A percentile compares a stretch with the other conserved stretches of the same genome.
Evolutionary conservation across 2,329 filamentous ascomycete species (phyloP).

Genomic region (Sporothrix dimorphospora): DNA sequence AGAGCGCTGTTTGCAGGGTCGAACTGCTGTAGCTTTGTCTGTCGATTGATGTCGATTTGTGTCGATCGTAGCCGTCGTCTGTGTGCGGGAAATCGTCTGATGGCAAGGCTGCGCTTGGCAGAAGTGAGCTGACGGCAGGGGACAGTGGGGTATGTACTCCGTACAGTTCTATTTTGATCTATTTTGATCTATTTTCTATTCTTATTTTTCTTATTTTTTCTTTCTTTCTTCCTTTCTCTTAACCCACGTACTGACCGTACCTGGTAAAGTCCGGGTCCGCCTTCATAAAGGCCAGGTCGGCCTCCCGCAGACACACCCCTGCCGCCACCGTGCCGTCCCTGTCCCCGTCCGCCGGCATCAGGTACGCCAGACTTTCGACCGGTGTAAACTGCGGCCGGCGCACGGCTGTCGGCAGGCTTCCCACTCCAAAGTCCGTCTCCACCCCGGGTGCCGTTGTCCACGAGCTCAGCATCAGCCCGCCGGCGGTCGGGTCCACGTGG

Average conservation of each 20-base stretch:
- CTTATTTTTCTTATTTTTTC: not conserved
- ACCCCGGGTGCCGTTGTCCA: conserved; percentile 59
- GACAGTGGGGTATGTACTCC: not conserved
- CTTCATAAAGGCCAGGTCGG: not conserved
- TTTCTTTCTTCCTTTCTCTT: too few species aligned
- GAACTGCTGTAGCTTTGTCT: too few species aligned
- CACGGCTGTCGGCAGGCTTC: conserved; percentile 53
- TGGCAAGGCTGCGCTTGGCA: not conserved
- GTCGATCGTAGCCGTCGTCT: not conserved
- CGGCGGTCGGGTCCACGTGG: conserved; percentile 41
- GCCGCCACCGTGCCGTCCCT: conserved; percentile 23
- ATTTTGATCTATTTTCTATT: not conserved
- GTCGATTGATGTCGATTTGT: not conserved
- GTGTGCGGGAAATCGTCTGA: not conserved
- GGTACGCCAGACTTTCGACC: conserved; percentile 53
- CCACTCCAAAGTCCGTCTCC: conserved; percentile 38
- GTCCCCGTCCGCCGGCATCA: conserved; percentile 42
- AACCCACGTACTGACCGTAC: conserved; percentile 9
- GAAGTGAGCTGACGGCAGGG: not conserved
- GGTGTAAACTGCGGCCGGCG: conserved; percentile 51
- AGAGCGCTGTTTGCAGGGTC: too few species aligned
- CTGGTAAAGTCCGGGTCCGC: not conserved
- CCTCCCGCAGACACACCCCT: conserved; percentile 17
- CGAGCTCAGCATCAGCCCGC: conserved; percentile 57
- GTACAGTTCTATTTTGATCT: not conserved